Evolutionary conservation across 768 basidiomycete species (phyloP), one percentile per base, ranked within the genome.

Genomic region (Tylopilus intermedius): DNA sequence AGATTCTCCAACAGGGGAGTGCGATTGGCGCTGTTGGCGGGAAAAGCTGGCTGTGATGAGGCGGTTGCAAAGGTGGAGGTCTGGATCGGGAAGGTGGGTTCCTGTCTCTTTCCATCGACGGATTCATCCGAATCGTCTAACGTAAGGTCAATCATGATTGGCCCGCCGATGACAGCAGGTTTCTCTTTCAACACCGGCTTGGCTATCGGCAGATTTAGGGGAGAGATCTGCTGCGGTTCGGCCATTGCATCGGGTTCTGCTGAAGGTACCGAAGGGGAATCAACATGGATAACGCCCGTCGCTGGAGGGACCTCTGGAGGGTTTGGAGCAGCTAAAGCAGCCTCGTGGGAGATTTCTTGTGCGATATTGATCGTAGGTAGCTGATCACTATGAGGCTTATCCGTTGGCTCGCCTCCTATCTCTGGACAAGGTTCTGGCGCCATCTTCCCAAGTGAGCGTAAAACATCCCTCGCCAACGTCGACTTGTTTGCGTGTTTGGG

Each of bases 391-490:
- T 49, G 42, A 39, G 21, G 18, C 45, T 33, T 21, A 41, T 49
- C 50, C 30, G 14, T 43, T 14, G 26, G 29, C 24, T 54, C 35
- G 38, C 42, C 41, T 51, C 32, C 49, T 13, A n/a, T 15, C 27
- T 58, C 64, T n/a, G 51, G 51, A 30, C 0, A 40, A 29, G 45
- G 35, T 29, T 54, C 49, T 5, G 58, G 56, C 5, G 38, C 26
- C 22, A 58, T 54, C 42, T 55, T 55, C 15, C 77, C 76, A 4
- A 86, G 71, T 7, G 81, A 79, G 41, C 73, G 74, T 21, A 86
- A 57, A 42, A 86, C 70, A 63, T 84, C 82, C 41, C 70, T 74
- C 2, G 84, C 83, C 26, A 86, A 71, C 40, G 71, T 72, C 43
- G 67, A 75, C 57, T 71, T 78, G 60, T 82, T 73, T 6, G 78